These are phyloP conservation scores for Hibiscus mutabilis DNA, from an alignment of 345 rosid genomes.

Conservation along the genomic window DNA sequence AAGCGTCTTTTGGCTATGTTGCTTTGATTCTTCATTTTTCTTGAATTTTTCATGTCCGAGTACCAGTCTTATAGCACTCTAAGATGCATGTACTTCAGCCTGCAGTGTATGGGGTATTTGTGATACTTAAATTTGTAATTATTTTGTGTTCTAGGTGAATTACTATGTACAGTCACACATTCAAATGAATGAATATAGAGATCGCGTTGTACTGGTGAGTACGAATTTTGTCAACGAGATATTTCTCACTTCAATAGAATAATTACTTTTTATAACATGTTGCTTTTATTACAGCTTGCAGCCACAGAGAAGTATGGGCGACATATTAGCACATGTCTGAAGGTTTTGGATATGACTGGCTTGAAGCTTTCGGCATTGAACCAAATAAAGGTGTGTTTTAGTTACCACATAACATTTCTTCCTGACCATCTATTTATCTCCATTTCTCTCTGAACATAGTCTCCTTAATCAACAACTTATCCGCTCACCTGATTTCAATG, in stretches of 20 bases:
- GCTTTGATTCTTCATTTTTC: neutral
- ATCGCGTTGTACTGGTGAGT: slow-evolving; percentile 79
- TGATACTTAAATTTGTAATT: neutral
- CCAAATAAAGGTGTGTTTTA: slow-evolving; percentile 64
- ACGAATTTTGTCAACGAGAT: neutral
- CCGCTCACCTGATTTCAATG: neutral
- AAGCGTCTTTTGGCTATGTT: neutral
- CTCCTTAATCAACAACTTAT: neutral
- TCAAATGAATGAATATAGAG: slow-evolving; percentile 96
- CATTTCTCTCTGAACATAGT: neutral
- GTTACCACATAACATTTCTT: slow-evolving; percentile 7
- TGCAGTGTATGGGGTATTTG: neutral
- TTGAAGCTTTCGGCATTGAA: slow-evolving; percentile 79
- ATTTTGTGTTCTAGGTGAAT: slow-evolving; percentile 47
- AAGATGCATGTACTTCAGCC: neutral
- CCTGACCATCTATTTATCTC: neutral
- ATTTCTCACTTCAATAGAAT: neutral
- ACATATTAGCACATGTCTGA: slow-evolving; percentile 65
- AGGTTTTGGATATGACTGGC: slow-evolving; percentile 97
- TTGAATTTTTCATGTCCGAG: neutral
- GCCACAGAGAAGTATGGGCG: slow-evolving; percentile 63
- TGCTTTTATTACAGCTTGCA: slow-evolving; percentile 46
- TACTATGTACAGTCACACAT: slow-evolving; percentile 94
- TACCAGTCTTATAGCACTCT: neutral
- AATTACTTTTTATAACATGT: neutral